Base-by-base conservation (phyloP, 2,329 filamentous ascomycete genomes). In the Aureobasidium mangrovei region DNA sequence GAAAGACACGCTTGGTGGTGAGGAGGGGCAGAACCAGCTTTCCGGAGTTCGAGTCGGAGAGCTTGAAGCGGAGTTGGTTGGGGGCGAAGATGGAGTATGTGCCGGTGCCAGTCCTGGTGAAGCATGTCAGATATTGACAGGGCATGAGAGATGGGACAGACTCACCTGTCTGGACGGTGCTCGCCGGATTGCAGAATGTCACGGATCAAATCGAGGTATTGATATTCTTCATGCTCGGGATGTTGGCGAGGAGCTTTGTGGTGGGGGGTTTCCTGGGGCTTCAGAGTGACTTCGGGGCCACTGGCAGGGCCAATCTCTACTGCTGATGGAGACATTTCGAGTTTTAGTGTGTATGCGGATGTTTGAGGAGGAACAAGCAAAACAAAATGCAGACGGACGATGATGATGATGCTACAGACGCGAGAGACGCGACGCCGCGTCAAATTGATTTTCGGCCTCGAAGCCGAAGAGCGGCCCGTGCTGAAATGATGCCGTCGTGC, bases 1-100 rank as follows among this genome's bases (percentile, higher is more conserved):
- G 80, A 72, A 96, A 97, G 63, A 98, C 93, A 61, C 93, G 89
- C 70, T 98, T 98, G 2, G 93, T 98, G 4, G 93, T 98, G 18
- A 98, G 84, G 61, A 98, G 88, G 27, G 93, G 93, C 24, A 98
- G 81, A 62, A 96, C 77, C 2, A 85, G 83, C 9, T 71, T 73
- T n/a, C 66, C 57, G n/a, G 48, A 35, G 48, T 64, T 63, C 36
- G 73, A 69, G 54, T 80, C 77, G 59, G 85, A 86, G 59, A 98
- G 86, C 42, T 79, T 77, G 77, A 97, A 98, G 66, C 89, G 91
- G 46, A 97, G 80, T 33, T 90, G 88, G 0, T 80, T 78, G 1
- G 93, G 91, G 2, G 89, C 91, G 64, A 95, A 96, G 60, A 97
- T 78, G 7, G 90, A 90, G 65, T 84, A 81, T 8, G 93, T 98